Evolutionary conservation across 805 yeast genomes (phyloP).

Genomic region (Lipomyces yamadae): DNA sequence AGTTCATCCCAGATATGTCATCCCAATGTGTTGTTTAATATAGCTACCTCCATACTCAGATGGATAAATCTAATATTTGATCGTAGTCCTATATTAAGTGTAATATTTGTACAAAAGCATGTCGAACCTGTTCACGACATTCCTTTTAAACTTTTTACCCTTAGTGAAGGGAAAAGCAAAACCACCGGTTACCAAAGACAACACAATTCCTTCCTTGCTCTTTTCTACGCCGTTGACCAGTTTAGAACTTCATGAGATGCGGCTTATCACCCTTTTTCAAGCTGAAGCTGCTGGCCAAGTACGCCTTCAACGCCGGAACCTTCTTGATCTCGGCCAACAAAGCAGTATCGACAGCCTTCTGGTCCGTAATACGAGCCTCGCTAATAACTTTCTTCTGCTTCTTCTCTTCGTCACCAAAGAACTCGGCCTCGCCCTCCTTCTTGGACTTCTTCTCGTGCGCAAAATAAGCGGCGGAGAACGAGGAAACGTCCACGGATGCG

Average conservation of each 20-base stretch:
- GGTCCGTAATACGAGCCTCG: constrained; percentile 95
- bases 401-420: constrained; percentile 78
- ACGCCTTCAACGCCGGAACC: constrained; percentile 95
- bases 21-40: no score
- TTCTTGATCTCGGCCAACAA: constrained; percentile 92
- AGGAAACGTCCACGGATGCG: constrained; percentile 79
- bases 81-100: constrained; percentile 4
- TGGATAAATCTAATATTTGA: background rate
- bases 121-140: background rate
- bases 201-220: background rate
- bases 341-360: constrained; percentile 91
- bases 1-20: no score
- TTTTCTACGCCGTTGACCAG: background rate
- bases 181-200: constrained; percentile 1
- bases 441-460: constrained; percentile 90
- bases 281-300: constrained; percentile 93
- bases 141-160: constrained; percentile 5
- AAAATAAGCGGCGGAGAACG: constrained; percentile 92
- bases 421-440: constrained; percentile 86
- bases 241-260: constrained; percentile 94
- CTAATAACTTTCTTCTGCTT: constrained; percentile 83
- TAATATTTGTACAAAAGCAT: constrained; percentile 9
- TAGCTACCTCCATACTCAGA: no score
- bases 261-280: constrained; percentile 98
- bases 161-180: background rate